A percentile compares a stretch with the other conserved stretches of the same genome.
Conservation (phyloP, 257 asterid genomes). For the Ajuga chamaepitys region DNA sequence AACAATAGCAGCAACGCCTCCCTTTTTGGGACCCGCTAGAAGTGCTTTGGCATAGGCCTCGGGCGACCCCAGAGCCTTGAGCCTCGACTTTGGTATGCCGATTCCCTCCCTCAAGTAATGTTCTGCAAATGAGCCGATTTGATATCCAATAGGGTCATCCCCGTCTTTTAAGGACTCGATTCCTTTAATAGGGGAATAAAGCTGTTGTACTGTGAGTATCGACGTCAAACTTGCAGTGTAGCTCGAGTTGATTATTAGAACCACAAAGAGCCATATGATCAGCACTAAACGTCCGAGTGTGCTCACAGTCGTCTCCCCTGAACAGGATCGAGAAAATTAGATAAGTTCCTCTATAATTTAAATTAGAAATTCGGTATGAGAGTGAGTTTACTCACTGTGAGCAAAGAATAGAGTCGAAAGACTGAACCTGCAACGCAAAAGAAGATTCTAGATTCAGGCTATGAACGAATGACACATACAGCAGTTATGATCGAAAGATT, state of each 20-base stretch:
- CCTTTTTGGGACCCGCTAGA: constrained; percentile 37
- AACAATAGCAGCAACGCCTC: constrained; percentile 53
- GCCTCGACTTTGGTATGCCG: constrained; percentile 41
- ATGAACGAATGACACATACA: too few species aligned
- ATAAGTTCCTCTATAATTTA: too few species aligned
- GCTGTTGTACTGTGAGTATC: constrained; percentile 58
- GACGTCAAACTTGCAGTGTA: constrained; percentile 64
- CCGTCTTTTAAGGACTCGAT: constrained; percentile 39
- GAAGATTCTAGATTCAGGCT: not conserved
- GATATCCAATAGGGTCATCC: constrained; percentile 46
- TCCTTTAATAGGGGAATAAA: constrained; percentile 55
- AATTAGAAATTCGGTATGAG: not conserved
- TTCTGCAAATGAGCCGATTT: constrained; percentile 47
- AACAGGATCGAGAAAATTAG: constrained; percentile 6
- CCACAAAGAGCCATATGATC: constrained; percentile 60
- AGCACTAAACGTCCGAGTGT: constrained; percentile 54
- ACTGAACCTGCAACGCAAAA: constrained; percentile 39
- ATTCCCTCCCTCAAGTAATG: constrained; percentile 37
- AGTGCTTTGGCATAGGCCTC: constrained; percentile 52
- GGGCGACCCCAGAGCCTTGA: constrained; percentile 43
- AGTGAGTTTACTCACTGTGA: constrained; percentile 36
- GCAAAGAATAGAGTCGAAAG: constrained; percentile 57
- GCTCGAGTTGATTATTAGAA: constrained; percentile 56
- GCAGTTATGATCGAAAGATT: not conserved
- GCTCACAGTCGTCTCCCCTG: constrained; percentile 54